A percentile compares a stretch with the other conserved stretches of the same genome.
These are phyloP conservation scores for Hyphopichia homilentoma DNA, from an alignment of 805 yeast species.

Conservation along the genomic window DNA sequence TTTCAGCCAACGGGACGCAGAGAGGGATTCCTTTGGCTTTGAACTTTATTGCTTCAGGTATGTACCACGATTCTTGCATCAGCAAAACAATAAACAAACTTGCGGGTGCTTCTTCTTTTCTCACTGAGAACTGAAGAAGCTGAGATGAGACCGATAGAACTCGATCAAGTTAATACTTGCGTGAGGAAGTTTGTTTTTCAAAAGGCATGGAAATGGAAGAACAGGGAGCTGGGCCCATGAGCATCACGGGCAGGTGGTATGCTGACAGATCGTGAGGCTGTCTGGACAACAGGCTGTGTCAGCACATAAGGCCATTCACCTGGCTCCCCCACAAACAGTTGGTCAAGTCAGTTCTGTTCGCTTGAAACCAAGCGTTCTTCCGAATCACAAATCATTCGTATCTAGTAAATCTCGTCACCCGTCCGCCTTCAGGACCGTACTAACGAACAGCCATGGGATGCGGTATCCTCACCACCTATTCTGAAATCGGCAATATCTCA, in stretches of 20 bases:
- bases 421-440: too few species aligned
- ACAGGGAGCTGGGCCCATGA: too few species aligned
- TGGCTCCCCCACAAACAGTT: too few species aligned
- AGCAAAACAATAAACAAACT: constrained; percentile 7
- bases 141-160: constrained; percentile 42
- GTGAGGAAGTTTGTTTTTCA: constrained; percentile 35
- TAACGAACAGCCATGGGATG: constrained; percentile 81
- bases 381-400: too few species aligned
- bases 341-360: too few species aligned
- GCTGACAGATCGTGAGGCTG: too few species aligned
- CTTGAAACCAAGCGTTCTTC: too few species aligned
- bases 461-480: constrained; percentile 81
- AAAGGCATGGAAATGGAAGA: too few species aligned
- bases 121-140: constrained; percentile 18
- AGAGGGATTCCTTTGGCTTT: constrained; percentile 76
- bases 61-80: constrained; percentile 25
- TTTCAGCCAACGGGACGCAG: constrained; percentile 79
- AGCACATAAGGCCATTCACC: too few species aligned
- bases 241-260: too few species aligned
- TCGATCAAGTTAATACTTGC: constrained; percentile 45
- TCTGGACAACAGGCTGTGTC: too few species aligned
- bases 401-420: too few species aligned
- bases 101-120: constrained; percentile 30
- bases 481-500: constrained; percentile 79
- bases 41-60: constrained; percentile 88